Evolutionary conservation across 2,329 filamentous ascomycete species (phyloP).

Genomic region (Exophiala lecanii-corni): DNA sequence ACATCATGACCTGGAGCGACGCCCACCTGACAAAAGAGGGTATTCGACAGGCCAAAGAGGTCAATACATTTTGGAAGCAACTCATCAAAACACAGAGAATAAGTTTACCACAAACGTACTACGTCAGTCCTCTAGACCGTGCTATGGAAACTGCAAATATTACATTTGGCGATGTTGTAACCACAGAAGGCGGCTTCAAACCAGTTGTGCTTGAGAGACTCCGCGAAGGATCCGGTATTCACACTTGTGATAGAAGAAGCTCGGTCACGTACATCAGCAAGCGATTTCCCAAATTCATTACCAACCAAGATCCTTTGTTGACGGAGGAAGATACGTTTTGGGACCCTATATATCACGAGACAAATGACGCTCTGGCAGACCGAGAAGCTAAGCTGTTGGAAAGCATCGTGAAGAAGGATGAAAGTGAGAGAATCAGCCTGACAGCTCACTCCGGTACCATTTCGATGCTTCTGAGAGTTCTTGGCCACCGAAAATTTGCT

Average conservation of each 20-base stretch:
- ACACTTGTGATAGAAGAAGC: slow-evolving; percentile 58
- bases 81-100: slow-evolving; percentile 46
- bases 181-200: slow-evolving; percentile 33
- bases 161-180: slow-evolving; percentile 42
- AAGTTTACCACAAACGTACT: slow-evolving; percentile 51
- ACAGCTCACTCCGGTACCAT: slow-evolving; percentile 59
- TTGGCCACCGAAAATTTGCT: slow-evolving; percentile 44
- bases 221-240: slow-evolving; percentile 56
- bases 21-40: slow-evolving; percentile 53
- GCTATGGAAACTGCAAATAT: slow-evolving; percentile 54
- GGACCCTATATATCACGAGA: slow-evolving; percentile 47
- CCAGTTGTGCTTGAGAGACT: slow-evolving; percentile 55
- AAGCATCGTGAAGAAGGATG: slow-evolving; percentile 49
- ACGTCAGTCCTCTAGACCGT: slow-evolving; percentile 54
- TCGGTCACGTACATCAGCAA: slow-evolving; percentile 43
- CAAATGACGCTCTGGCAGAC: slow-evolving; percentile 42
- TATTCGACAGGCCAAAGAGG: slow-evolving; percentile 47
- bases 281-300: slow-evolving; percentile 43
- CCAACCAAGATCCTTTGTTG: slow-evolving; percentile 50
- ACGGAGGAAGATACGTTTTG: slow-evolving; percentile 53
- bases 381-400: slow-evolving; percentile 45
- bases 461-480: slow-evolving; percentile 46
- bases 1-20: slow-evolving; percentile 53
- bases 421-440: slow-evolving; percentile 48
- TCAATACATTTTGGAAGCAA: slow-evolving; percentile 47